Evolutionary conservation across 2,329 filamentous ascomycete genomes (phyloP).

Genomic region (Thelonectria olida): DNA sequence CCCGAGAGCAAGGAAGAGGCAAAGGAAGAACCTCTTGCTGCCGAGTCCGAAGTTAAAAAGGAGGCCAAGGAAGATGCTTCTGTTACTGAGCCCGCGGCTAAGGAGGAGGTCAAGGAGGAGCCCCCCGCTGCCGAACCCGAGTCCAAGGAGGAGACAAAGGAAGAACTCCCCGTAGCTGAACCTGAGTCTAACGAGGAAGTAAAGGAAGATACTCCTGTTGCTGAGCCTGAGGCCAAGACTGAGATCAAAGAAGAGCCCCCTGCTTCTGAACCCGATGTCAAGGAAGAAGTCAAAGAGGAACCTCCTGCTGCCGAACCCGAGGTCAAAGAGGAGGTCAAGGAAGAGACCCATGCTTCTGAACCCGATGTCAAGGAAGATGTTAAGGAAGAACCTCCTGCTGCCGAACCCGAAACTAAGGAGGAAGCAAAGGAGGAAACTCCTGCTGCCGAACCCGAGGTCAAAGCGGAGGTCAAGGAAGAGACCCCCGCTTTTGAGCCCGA

Average conservation of each 20-base stretch:
- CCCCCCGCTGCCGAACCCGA: not conserved
- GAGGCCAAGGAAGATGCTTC: not conserved
- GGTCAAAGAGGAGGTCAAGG: not conserved
- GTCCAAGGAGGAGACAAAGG: not conserved
- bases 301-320: slow-evolving; percentile 4
- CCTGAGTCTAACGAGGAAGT: not conserved
- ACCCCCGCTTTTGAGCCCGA: not conserved
- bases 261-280: not conserved
- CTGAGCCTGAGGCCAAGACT: slow-evolving; percentile 1
- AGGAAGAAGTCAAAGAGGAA: not conserved
- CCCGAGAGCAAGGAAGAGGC: not conserved
- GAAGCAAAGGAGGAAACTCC: not conserved
- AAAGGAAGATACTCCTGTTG: not conserved
- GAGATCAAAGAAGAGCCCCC: not conserved
- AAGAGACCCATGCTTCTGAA: not conserved
- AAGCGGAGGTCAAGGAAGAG: not conserved
- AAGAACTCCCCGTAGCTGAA: not conserved
- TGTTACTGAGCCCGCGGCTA: not conserved
- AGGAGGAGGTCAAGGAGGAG: not conserved
- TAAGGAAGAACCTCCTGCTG: not conserved
- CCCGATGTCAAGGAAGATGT: slow-evolving; percentile 1
- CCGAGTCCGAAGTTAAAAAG: not conserved
- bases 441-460: not conserved
- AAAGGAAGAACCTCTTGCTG: not conserved
- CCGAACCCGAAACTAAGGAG: not conserved